Percentiles rank a stretch among this genome's conserved stretches.
Conservation (phyloP, 169 alveolate genomes). For the Prorocentrum cordatum region DNA sequence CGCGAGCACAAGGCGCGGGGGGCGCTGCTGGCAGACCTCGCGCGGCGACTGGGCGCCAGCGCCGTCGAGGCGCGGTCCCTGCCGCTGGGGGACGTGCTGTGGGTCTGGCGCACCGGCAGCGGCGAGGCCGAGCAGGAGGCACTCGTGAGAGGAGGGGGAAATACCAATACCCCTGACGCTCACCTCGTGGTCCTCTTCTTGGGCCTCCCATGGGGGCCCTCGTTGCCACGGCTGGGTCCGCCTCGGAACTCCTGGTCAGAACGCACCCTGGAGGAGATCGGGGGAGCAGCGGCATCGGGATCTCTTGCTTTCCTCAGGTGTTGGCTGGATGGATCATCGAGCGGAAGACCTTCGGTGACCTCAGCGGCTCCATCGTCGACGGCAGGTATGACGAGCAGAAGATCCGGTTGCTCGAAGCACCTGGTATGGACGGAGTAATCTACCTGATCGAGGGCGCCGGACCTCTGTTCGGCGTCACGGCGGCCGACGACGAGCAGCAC, state of each 20-base stretch:
- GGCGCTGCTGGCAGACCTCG: slow-evolving; percentile 1
- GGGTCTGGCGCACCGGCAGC: background rate
- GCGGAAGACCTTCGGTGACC: slow-evolving; percentile 3
- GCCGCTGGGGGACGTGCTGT: slow-evolving; percentile 18
- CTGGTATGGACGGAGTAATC: background rate
- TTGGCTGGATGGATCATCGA: slow-evolving; percentile 6
- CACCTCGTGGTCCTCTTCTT: too few species aligned
- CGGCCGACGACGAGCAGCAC: background rate
- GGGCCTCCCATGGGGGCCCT: too few species aligned
- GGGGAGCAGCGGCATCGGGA: too few species aligned
- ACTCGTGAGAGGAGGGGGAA: background rate
- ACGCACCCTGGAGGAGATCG: too few species aligned
- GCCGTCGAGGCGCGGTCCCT: background rate
- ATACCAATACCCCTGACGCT: too few species aligned
- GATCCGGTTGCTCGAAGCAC: slow-evolving; percentile 2
- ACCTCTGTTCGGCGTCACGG: background rate
- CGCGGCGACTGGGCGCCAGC: background rate
- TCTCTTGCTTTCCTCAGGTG: too few species aligned
- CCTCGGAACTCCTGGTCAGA: too few species aligned
- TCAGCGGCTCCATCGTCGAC: background rate
- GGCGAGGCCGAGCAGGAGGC: background rate
- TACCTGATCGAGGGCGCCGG: background rate
- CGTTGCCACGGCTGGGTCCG: too few species aligned
- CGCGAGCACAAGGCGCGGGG: slow-evolving; percentile 20
- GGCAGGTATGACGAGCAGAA: slow-evolving; percentile 23